These are phyloP conservation scores for Erucastrum elatum DNA, from an alignment of 345 rosid species.

Conservation along the genomic window DNA sequence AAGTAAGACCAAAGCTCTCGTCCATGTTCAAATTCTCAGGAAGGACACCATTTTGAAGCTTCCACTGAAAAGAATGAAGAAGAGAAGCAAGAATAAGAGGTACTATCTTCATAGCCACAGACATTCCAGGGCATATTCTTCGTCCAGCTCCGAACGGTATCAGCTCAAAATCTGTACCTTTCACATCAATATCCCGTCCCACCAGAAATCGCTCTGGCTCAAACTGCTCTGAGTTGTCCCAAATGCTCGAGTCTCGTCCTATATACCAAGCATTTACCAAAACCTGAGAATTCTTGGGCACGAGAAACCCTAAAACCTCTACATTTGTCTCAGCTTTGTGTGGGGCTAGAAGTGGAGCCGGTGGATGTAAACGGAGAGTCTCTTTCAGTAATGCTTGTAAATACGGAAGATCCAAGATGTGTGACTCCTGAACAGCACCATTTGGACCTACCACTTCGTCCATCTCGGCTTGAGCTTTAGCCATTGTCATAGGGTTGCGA, in stretches of 20 bases:
- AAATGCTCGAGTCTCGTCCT: constrained; percentile 39
- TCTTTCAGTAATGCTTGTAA: constrained; percentile 23
- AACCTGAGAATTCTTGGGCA: constrained; percentile 19
- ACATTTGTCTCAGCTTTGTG: constrained; percentile 18
- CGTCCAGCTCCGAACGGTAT: background rate
- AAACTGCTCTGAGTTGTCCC: constrained; percentile 35
- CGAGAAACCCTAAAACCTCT: constrained; percentile 10
- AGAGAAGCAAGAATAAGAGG: background rate
- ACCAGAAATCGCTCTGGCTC: constrained; percentile 35
- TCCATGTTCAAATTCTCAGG: background rate
- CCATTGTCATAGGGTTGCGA: constrained; percentile 42
- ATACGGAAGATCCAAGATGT: constrained; percentile 3
- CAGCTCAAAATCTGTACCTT: background rate
- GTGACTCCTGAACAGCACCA: constrained; percentile 1
- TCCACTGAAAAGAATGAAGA: background rate
- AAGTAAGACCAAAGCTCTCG: background rate
- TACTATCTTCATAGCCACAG: background rate
- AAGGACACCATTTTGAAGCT: background rate
- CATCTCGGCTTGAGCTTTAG: constrained; percentile 53
- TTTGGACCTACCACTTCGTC: constrained; percentile 27
- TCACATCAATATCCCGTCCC: background rate
- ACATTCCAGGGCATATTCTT: background rate
- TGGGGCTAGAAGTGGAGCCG: constrained; percentile 20
- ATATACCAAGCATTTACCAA: constrained; percentile 36
- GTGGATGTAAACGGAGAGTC: constrained; percentile 34